A percentile compares a stretch with the other conserved stretches of the same genome.
Conservation (phyloP, 495 filamentous ascomycete genomes). For the Penicillium parvum region DNA sequence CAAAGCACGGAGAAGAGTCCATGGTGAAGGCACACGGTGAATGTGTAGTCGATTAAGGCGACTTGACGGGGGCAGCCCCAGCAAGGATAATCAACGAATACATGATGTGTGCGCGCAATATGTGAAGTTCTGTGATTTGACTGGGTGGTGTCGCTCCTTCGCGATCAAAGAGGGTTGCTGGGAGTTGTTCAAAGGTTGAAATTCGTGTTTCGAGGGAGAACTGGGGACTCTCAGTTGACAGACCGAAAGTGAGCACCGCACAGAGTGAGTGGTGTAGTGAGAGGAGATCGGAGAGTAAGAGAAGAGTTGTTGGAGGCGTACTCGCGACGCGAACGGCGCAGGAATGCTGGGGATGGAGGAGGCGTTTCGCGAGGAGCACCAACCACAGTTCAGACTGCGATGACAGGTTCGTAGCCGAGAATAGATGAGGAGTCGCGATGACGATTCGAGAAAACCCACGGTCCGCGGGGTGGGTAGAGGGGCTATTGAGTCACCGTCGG, state of each 20-base stretch:
- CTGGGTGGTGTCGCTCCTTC: no score
- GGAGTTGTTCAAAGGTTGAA: no score
- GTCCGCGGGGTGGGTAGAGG: conserved; percentile 23
- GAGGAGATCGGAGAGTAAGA: background rate
- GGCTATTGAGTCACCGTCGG: conserved; percentile 24
- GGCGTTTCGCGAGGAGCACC: background rate
- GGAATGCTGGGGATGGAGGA: conserved; percentile 10
- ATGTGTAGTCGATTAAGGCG: conserved; percentile 28
- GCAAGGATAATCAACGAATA: conserved; percentile 16
- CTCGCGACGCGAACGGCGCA: conserved; percentile 20
- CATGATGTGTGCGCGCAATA: conserved; percentile 24
- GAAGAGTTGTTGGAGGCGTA: conserved; percentile 5
- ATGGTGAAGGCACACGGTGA: conserved; percentile 30
- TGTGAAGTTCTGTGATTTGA: background rate
- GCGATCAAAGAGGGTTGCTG: no score
- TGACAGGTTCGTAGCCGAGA: background rate
- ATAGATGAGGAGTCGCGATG: conserved; percentile 11
- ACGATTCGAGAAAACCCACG: conserved; percentile 12
- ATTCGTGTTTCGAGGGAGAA: no score
- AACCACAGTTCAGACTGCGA: background rate
- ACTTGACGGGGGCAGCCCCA: conserved; percentile 25
- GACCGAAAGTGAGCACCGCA: no score
- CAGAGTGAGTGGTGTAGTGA: background rate
- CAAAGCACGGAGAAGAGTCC: conserved; percentile 28
- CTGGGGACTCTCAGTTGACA: no score